A percentile compares a stretch with the other conserved stretches of the same genome.
Conservation (phyloP, 352 stramenopile genomes). For the Proteromonas lacertae region DNA sequence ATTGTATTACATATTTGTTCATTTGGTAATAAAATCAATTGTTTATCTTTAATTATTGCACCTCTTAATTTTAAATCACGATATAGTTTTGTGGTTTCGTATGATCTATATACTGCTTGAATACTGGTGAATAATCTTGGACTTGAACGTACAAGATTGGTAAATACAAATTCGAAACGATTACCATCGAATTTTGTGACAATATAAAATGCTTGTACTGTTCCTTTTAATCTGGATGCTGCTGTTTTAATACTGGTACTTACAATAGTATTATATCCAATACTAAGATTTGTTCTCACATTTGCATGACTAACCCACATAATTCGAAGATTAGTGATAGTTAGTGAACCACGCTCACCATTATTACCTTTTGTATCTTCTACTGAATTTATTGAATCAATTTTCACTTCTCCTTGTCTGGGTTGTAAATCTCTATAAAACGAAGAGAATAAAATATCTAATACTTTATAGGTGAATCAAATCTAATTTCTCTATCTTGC, state of each 20-base stretch:
- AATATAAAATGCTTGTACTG: conserved; percentile 50
- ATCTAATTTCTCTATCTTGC: conserved; percentile 54
- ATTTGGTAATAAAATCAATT: conserved; percentile 35
- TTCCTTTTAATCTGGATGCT: conserved; percentile 41
- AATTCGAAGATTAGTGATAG: conserved; percentile 57
- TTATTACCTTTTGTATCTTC: conserved; percentile 72
- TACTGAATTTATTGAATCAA: conserved; percentile 54
- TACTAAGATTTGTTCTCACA: conserved; percentile 32
- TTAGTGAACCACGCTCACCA: conserved; percentile 29
- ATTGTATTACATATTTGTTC: conserved; percentile 47
- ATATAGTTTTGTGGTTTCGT: conserved; percentile 58
- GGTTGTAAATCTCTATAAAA: conserved; percentile 12
- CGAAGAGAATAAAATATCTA: neutral
- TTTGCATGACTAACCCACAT: conserved; percentile 51
- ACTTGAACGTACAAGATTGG: conserved; percentile 46
- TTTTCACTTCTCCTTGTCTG: conserved; percentile 30
- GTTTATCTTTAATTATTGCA: conserved; percentile 45
- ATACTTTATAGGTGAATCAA: conserved; percentile 19
- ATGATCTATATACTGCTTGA: conserved; percentile 42
- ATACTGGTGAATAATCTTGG: conserved; percentile 56
- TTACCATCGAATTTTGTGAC: conserved; percentile 43
- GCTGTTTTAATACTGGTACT: conserved; percentile 45
- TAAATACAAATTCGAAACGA: conserved; percentile 71
- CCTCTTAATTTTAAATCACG: conserved; percentile 53
- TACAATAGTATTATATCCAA: conserved; percentile 12